phyloP scores from a whole-genome alignment of 2,329 filamentous ascomycete species.

The Fusarium sp. region DNA sequence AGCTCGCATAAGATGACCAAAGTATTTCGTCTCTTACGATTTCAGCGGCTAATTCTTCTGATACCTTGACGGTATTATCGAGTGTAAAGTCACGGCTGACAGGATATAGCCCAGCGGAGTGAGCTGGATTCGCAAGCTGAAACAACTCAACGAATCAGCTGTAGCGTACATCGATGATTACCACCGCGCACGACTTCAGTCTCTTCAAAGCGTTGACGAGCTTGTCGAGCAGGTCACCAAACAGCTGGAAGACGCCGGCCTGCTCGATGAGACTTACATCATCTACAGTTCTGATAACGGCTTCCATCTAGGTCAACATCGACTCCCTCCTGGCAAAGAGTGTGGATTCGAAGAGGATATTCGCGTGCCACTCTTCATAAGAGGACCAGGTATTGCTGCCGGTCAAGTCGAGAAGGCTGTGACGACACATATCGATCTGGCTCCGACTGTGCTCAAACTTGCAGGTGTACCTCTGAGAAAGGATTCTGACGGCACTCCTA shows the following conservation, averaged over 20 bases:
- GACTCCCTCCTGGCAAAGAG: slow-evolving; percentile 68
- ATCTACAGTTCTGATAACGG: slow-evolving; percentile 72
- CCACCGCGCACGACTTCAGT: slow-evolving; percentile 63
- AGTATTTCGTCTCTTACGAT: too few relatives aligned
- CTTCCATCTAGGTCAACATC: slow-evolving; percentile 70
- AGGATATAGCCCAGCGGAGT: slow-evolving; percentile 50
- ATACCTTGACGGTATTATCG: too few relatives aligned
- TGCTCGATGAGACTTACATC: slow-evolving; percentile 72
- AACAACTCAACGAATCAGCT: slow-evolving; percentile 54
- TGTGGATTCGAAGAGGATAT: slow-evolving; percentile 71
- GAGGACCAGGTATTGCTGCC: slow-evolving; percentile 64
- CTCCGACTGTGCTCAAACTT: slow-evolving; percentile 67
- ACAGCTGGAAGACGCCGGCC: slow-evolving; percentile 62
- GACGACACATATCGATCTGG: slow-evolving; percentile 73
- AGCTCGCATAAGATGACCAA: too few relatives aligned
- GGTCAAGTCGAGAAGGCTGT: slow-evolving; percentile 56
- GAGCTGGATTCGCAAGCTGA: slow-evolving; percentile 60
- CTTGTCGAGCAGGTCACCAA: slow-evolving; percentile 61
- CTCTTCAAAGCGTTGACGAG: slow-evolving; percentile 67
- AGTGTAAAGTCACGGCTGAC: slow-evolving; percentile 2
- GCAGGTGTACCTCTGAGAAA: slow-evolving; percentile 56
- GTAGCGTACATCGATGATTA: slow-evolving; percentile 63
- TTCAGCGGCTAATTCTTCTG: too few relatives aligned
- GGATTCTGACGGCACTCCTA: slow-evolving; percentile 69
- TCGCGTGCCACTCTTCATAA: slow-evolving; percentile 67